Base-by-base conservation (phyloP, 345 rosid genomes). In the Draba incana region DNA sequence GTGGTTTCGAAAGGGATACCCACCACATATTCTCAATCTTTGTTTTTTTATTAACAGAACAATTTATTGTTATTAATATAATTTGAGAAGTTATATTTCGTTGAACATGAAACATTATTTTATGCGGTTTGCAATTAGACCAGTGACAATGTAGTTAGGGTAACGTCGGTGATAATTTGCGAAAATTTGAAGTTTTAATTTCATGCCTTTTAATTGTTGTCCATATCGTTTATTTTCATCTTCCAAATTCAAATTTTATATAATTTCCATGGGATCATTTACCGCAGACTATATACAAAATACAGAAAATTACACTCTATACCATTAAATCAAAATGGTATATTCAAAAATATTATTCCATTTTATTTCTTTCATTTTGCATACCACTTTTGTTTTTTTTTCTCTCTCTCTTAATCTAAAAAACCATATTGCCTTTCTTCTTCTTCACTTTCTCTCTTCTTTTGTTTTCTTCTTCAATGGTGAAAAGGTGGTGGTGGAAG, bases 1-100 rank as follows among this genome's bases (percentile, higher is more conserved):
- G 65, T 72, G 58, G 65, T 48, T 64, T 56, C 37, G 15, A 47
- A 43, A 28, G 9, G 48, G 20, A 64, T 47, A 45, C 48, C 56
- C 64, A 64, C 70, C 76, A 64, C 70, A 64, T 51, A 72, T 64
- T 56, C 64, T 56, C 44, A 12, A 37, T 11, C 31, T 31, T 8
- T 35, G 39, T 35, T 55, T 10, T 35, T 10, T n/a, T 39, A 10
- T 11, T 24, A 50, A 49, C 47, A 5, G 35, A 37, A 64, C 9
- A n/a, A 6, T 8, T 37, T 8, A 6, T 3, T 28, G 35, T 10
- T 45, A 23, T 46, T 43, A 2, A 3, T 28, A 28, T 3, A 33
- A 33, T 33, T 59, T 45, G 4, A 33, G 16, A 52, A 51, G 37
- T 51, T 58, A 27, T 15, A 12, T 46, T 68, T 57, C 13, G 28